These are phyloP conservation scores for Leptomonas seymouri DNA, from an alignment of 208 protist genomes.

Conservation along the genomic window DNA sequence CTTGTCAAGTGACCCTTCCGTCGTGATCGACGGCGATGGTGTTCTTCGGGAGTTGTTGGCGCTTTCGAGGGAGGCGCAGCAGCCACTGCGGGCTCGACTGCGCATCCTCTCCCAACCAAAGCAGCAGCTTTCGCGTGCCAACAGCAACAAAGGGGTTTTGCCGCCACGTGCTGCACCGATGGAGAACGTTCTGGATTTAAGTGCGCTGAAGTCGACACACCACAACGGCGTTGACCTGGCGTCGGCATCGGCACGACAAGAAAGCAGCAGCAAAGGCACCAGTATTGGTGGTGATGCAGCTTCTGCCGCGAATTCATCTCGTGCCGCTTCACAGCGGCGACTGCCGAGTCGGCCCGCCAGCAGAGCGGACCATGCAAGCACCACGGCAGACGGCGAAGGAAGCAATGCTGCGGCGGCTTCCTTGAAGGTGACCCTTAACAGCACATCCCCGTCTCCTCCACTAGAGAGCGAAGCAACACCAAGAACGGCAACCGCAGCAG, in stretches of 20 bases:
- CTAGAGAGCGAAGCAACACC: background rate
- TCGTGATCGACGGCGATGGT: slow-evolving; percentile 28
- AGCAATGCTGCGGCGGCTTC: too few relatives aligned
- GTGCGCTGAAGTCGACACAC: background rate
- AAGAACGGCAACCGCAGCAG: slow-evolving; percentile 3
- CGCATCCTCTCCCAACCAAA: slow-evolving; percentile 8
- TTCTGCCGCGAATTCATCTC: background rate
- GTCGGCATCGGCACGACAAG: background rate
- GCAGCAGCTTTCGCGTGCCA: slow-evolving; percentile 12
- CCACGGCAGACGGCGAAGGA: too few relatives aligned
- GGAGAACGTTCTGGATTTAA: background rate
- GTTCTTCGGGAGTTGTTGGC: slow-evolving; percentile 52
- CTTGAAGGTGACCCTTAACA: too few relatives aligned
- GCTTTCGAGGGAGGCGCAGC: slow-evolving; percentile 43
- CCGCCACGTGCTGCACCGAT: background rate
- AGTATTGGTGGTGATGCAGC: background rate
- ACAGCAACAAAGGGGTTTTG: background rate
- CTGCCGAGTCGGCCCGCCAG: background rate
- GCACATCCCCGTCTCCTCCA: too few relatives aligned
- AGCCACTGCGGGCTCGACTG: slow-evolving; percentile 31
- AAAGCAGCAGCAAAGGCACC: background rate
- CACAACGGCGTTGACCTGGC: background rate
- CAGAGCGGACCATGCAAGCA: background rate
- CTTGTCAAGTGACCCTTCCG: slow-evolving; percentile 30
- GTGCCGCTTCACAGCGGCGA: background rate